Base-by-base conservation (phyloP, 106 monocot species). In the Narthecium ossifragum region DNA sequence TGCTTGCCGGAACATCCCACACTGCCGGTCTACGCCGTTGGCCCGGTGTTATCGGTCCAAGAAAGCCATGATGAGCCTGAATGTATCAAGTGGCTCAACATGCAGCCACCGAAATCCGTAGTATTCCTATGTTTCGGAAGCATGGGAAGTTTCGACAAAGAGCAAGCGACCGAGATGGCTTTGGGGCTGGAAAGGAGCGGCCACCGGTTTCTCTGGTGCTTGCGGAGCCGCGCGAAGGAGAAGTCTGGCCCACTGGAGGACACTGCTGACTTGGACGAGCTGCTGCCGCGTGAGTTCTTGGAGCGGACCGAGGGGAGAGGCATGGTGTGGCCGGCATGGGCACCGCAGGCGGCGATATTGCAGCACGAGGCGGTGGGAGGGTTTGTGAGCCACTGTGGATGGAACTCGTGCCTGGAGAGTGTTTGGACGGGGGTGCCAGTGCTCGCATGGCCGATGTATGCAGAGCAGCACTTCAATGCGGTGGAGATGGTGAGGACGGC, bases 31-130 rank as follows among this genome's bases (percentile, higher is more conserved):
- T 61, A 54, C 29, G 33, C 60, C 0, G 20, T 76, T 0, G 71
- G 71, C 0, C 66, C 77, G 6, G 18, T 66, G 18, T 8, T 61
- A 5, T 15, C 25, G 1, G 15, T 55, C 0, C 24, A 26, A 53
- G 24, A 1, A 5, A 11, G 28, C 1, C 4, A 12, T 8, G 1
- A 26, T 1, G 4, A 62, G 22, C 85, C 82, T 22, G 52, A 53
- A 0, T 82, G 71, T 63, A 46, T 81, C 36, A 38, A 45, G 8
- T 81, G 81, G 81, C 62, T 81, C 4, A 72, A 81, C 70, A 38
- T 64, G 45, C 81, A 81, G 46, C 72, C 68, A 8, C 23, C 46
- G 5, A 40, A 5, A 3, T 81, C 81, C 13, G 81, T 81, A 1
- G 39, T 81, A n/a, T n/a, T n/a, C n/a, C n/a, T n/a, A n/a, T n/a